phyloP scores from a whole-genome alignment of 1,284 basidiomycete genomes.

The Anthracocystis walkeri region DNA sequence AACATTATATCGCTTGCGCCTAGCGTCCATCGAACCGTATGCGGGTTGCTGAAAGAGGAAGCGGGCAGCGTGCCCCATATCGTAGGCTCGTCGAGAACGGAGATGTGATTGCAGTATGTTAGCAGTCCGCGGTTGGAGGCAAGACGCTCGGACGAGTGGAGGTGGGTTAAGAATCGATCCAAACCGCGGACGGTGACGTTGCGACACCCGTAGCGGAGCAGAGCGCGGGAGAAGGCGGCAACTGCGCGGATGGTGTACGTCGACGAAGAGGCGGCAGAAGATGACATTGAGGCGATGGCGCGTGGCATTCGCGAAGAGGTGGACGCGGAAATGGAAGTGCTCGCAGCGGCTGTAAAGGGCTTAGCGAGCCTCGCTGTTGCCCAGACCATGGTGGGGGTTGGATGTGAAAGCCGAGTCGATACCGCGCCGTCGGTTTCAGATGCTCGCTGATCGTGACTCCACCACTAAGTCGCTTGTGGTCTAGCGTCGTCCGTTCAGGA shows the following conservation, averaged over 20 bases:
- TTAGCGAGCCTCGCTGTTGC: slow-evolving; percentile 25
- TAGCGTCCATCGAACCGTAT: slow-evolving; percentile 83
- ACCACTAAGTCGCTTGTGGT: too few relatives aligned
- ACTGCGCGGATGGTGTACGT: slow-evolving; percentile 50
- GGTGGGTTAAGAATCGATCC: slow-evolving; percentile 51
- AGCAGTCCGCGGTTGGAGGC: slow-evolving; percentile 52
- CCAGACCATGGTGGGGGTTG: slow-evolving; percentile 16
- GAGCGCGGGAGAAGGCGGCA: slow-evolving; percentile 48
- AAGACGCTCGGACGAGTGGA: slow-evolving; percentile 45
- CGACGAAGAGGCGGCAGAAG: slow-evolving; percentile 18
- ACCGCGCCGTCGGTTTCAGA: background rate
- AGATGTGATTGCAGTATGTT: slow-evolving; percentile 67
- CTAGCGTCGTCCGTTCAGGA: too few relatives aligned
- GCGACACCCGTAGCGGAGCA: slow-evolving; percentile 55
- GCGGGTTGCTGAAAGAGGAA: slow-evolving; percentile 26
- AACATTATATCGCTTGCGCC: slow-evolving; percentile 96
- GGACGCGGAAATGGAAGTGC: background rate
- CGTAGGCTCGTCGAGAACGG: slow-evolving; percentile 65
- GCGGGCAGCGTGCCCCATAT: slow-evolving; percentile 59
- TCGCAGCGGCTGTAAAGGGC: slow-evolving; percentile 30
- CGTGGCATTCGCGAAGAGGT: slow-evolving; percentile 4
- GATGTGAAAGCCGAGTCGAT: background rate
- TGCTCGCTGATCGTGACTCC: background rate
- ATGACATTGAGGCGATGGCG: slow-evolving; percentile 20
- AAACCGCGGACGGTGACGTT: slow-evolving; percentile 57